A percentile compares a stretch with the other conserved stretches of the same genome.
phyloP scores from a whole-genome alignment of 148 eudicot genomes.

The Rhododendron henanense region DNA sequence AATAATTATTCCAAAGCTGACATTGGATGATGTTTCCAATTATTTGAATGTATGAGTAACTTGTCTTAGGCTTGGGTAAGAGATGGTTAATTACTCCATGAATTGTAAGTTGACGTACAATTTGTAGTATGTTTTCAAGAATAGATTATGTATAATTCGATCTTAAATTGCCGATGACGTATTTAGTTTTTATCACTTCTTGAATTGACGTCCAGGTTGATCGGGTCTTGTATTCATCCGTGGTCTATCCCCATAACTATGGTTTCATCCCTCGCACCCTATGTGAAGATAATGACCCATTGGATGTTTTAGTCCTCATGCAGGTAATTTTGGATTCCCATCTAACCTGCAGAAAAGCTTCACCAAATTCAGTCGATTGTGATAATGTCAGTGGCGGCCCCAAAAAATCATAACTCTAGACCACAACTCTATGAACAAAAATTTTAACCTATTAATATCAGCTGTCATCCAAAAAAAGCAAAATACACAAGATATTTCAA shows the following conservation, averaged over 20 bases:
- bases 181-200: not conserved
- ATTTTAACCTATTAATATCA: too few species aligned
- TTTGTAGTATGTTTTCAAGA: not conserved
- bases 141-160: not conserved
- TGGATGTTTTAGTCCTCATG: conserved; percentile 94
- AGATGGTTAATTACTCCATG: not conserved
- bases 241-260: conserved; percentile 96
- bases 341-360: not conserved
- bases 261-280: conserved; percentile 94
- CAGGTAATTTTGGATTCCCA: conserved; percentile 42
- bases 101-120: not conserved
- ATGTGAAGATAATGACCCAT: conserved; percentile 91
- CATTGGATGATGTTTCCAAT: not conserved
- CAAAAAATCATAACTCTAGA: too few species aligned
- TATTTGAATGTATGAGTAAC: not conserved
- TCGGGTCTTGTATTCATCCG: conserved; percentile 85
- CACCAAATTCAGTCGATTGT: not conserved
- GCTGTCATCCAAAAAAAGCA: too few species aligned
- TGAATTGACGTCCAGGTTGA: conserved; percentile 50
- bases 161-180: not conserved
- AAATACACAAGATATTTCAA: too few species aligned
- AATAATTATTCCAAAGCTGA: not conserved
- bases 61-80: not conserved
- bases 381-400: not conserved
- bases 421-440: too few species aligned